These are phyloP conservation scores for Barnettozyma hawaiiensis DNA, from an alignment of 1,139 yeast species.

Conservation along the genomic window DNA sequence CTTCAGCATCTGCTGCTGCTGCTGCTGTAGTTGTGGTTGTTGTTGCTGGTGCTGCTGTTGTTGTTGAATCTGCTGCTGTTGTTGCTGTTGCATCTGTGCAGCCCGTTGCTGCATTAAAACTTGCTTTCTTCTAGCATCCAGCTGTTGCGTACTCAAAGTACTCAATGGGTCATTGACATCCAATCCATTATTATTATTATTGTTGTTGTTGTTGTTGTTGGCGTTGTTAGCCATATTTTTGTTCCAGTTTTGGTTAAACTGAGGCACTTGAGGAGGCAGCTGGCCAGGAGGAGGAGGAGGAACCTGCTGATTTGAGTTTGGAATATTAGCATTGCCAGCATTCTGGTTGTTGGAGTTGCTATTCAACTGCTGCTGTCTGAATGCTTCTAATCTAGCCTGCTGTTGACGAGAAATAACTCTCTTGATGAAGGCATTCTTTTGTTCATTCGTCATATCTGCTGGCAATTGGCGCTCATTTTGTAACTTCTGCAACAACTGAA, in stretches of 20 bases:
- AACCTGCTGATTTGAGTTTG: conserved; percentile 9
- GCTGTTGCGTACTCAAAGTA: conserved; percentile 18
- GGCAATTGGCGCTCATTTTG: conserved; percentile 33
- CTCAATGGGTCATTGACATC: conserved; percentile 3
- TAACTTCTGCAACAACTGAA: conserved; percentile 32
- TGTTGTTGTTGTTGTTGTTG: conserved; percentile 11
- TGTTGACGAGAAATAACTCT: conserved; percentile 23
- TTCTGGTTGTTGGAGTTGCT: background rate
- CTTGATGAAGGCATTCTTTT: conserved; percentile 21
- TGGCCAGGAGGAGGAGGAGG: conserved; percentile 10
- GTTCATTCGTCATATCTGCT: conserved; percentile 19
- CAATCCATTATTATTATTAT: background rate
- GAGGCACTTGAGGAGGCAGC: background rate
- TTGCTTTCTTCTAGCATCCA: conserved; percentile 19
- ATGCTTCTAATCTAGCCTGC: conserved; percentile 20
- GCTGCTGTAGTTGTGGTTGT: conserved; percentile 17
- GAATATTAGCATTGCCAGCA: background rate
- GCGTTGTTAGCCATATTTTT: background rate
- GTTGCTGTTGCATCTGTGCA: conserved; percentile 11
- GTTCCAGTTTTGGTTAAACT: conserved; percentile 8
- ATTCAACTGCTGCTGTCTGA: conserved; percentile 22
- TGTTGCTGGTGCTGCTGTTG: conserved; percentile 15
- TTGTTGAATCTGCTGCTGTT: conserved; percentile 9
- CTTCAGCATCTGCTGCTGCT: conserved; percentile 16
- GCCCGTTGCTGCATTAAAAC: conserved; percentile 14